Percentiles rank a stretch among this genome's conserved stretches.
These are phyloP conservation scores for Malassezia japonica DNA, from an alignment of 1,284 basidiomycete genomes.

Conservation along the genomic window DNA sequence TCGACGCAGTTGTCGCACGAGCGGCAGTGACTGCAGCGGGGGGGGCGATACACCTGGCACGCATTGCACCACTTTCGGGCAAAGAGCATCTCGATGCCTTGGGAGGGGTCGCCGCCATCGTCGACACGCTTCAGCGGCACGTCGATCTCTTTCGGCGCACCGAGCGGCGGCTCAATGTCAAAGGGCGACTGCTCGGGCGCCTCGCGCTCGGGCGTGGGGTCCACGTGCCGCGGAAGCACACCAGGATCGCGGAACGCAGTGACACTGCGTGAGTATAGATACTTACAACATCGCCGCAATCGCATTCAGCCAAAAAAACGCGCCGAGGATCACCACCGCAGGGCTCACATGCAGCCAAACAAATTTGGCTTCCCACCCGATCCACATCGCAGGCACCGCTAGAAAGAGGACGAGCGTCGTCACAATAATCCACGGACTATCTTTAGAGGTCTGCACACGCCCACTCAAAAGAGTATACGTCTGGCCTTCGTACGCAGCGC, in stretches of 20 bases:
- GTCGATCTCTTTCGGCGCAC: conserved; percentile 22
- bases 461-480: background rate
- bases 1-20: conserved; percentile 48
- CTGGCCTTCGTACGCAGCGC: background rate
- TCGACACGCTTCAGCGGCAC: conserved; percentile 23
- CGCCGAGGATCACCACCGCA: conserved; percentile 29
- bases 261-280: conserved; percentile 9
- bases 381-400: conserved; percentile 32
- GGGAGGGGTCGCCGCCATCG: conserved; percentile 2
- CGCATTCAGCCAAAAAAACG: conserved; percentile 30
- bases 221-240: conserved; percentile 40
- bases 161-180: conserved; percentile 2
- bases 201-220: conserved; percentile 40
- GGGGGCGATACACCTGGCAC: conserved; percentile 43
- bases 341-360: conserved; percentile 27
- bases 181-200: conserved; percentile 7
- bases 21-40: conserved; percentile 43
- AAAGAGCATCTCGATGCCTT: conserved; percentile 18
- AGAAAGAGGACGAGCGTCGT: conserved; percentile 23
- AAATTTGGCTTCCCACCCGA: conserved; percentile 36
- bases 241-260: conserved; percentile 44
- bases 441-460: background rate
- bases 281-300: conserved; percentile 29
- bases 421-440: conserved; percentile 18
- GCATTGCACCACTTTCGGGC: conserved; percentile 46